Base-by-base conservation (phyloP, 2,329 filamentous ascomycete genomes). In the Aspergillus alliaceus region DNA sequence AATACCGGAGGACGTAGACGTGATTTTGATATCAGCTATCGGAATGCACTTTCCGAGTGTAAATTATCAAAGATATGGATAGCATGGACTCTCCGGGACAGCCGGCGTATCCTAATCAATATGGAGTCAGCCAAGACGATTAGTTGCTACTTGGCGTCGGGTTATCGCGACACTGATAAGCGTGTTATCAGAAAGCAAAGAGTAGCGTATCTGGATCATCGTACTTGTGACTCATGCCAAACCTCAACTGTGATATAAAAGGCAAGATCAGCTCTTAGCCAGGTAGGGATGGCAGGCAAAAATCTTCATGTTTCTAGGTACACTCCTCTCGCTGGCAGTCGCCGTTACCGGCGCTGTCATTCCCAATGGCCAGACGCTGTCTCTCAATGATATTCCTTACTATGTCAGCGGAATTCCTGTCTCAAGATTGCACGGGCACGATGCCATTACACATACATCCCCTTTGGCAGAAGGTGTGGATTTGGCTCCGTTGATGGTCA, bases 361-460 rank as follows among this genome's bases (percentile, higher is more conserved):
- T 6, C 53, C 53, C 14, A 55, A 55, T 35, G 53, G 53, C 15
- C 53, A 51, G 22, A 51, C 53, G 5, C 35, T 55, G 2, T 50
- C 56, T 15, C 53, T 59, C 48, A 67, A 74, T 65, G 68, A 66
- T 2, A 69, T 72, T 22, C 61, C 54, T n/a, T 75, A 73, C 51
- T 72, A 70, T 60, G 60, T 65, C 48, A 59, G 66, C 48, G 60
- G 60, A 3, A 52, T 57, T 49, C 39, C 59, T 4, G 58, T 67
- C 4, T 65, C 65, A 1, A 55, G 14, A 8, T 32, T 67, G 3
- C 11, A 49, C 2, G 51, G 47, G 2, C 27, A 58, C 2, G 24
- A 24, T 20, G 24, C 29, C 15, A 37, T 22, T 56, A 15, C 42
- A 55, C 51, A 56, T 31, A 7, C 51, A 18, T 39, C 48, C 9